Conservation (phyloP, 2,329 filamentous ascomycete species). For the Zymoseptoria crescenta region DNA sequence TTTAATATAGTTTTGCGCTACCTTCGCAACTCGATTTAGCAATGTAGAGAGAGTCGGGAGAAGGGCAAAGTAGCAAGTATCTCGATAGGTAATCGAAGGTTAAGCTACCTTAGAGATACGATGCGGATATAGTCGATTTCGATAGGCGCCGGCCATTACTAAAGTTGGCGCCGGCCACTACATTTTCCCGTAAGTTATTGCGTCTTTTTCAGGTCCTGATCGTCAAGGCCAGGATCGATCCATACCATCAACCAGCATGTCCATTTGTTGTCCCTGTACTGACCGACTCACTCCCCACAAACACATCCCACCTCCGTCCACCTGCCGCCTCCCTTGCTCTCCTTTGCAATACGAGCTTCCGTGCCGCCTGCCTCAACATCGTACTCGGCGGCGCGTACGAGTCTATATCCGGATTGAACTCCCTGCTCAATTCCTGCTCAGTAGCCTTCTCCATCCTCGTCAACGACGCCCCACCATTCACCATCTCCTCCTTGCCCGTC, state of each 20-base stretch:
- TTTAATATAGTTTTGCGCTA: no score
- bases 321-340: conserved; percentile 34
- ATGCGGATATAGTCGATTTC: no score
- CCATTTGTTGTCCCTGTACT: conserved; percentile 4
- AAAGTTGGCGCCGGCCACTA: no score
- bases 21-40: no score
- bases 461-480: conserved; percentile 38
- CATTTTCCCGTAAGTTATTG: no score
- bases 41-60: no score
- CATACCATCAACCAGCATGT: conserved; percentile 7
- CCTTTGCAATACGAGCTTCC: conserved; percentile 41
- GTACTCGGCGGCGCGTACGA: conserved; percentile 39
- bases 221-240: no score
- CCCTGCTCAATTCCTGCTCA: conserved; percentile 33
- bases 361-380: conserved; percentile 40
- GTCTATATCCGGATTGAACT: conserved; percentile 31
- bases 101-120: no score
- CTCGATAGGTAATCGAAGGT: no score
- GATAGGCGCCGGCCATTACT: no score
- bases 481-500: conserved; percentile 7
- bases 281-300: conserved; percentile 19
- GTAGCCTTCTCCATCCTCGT: conserved; percentile 40
- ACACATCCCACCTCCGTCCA: conserved; percentile 27
- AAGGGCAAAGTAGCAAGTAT: no score
- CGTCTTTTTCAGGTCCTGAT: no score